phyloP scores from a whole-genome alignment of 352 stramenopile genomes.

The Globisporangium middletonii region DNA sequence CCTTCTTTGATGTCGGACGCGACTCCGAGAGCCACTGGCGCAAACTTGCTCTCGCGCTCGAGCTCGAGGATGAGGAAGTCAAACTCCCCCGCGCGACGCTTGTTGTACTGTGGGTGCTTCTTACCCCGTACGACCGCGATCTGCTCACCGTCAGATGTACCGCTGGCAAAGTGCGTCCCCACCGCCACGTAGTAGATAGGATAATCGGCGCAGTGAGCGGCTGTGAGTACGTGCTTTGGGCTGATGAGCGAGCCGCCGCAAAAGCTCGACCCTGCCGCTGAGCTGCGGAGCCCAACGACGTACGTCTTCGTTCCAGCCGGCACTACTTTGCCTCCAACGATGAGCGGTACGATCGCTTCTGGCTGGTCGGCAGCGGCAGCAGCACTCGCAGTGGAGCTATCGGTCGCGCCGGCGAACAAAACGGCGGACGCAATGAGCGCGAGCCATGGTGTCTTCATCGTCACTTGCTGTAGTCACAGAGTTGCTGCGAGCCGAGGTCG shows the following conservation, averaged over 20 bases:
- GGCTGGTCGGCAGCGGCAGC: background rate
- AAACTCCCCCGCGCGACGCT: constrained; percentile 16
- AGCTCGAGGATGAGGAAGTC: constrained; percentile 57
- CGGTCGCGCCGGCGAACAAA: background rate
- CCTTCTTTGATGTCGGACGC: constrained; percentile 15
- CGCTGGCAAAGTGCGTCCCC: constrained; percentile 49
- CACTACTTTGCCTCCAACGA: constrained; percentile 40
- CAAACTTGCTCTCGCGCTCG: constrained; percentile 23
- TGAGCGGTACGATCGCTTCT: constrained; percentile 28
- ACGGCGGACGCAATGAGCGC: background rate
- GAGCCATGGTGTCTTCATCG: background rate
- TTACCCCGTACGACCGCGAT: constrained; percentile 39
- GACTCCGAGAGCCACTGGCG: constrained; percentile 22
- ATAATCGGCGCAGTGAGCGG: constrained; percentile 33
- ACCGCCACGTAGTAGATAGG: constrained; percentile 38
- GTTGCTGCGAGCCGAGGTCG: background rate
- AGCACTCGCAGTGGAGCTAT: background rate
- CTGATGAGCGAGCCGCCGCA: constrained; percentile 43
- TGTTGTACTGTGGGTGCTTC: constrained; percentile 41
- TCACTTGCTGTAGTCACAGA: background rate
- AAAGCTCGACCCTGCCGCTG: constrained; percentile 8
- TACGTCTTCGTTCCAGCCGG: constrained; percentile 32
- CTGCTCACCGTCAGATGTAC: constrained; percentile 33
- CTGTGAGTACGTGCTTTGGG: constrained; percentile 33
- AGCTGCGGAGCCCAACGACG: constrained; percentile 16